Evolutionary conservation across 83 land plant species (phyloP).

Genomic region (Picea mariana): DNA sequence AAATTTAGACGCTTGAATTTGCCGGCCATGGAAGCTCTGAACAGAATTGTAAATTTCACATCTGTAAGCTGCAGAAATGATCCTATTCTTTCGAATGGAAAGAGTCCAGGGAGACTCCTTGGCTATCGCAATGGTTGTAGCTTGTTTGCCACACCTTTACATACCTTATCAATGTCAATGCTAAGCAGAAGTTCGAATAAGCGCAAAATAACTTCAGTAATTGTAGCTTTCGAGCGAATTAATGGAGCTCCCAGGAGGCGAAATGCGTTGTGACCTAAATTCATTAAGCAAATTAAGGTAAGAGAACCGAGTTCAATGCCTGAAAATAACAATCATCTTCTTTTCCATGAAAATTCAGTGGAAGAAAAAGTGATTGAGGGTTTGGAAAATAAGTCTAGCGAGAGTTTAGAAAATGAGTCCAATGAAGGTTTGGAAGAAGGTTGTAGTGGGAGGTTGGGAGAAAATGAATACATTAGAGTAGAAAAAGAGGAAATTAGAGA

Average conservation of each 20-base stretch:
- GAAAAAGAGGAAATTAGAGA: constrained; percentile 3
- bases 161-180: background rate
- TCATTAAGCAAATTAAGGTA: constrained; percentile 23
- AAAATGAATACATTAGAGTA: too few relatives aligned
- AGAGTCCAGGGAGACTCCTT: background rate
- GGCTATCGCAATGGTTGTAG: background rate
- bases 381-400: background rate
- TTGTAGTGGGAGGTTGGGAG: background rate
- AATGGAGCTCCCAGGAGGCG: constrained; percentile 24
- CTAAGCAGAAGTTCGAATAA: background rate
- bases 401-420: constrained; percentile 7
- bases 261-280: constrained; percentile 42
- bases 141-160: background rate
- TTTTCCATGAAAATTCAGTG: background rate
- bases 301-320: background rate
- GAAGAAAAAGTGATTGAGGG: background rate
- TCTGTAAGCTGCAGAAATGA: background rate
- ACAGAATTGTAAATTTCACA: background rate
- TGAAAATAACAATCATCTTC: background rate
- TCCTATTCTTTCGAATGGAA: background rate
- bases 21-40: background rate
- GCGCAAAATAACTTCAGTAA: background rate
- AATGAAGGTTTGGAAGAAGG: background rate
- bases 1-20: too few relatives aligned
- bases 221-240: background rate